A percentile compares a stretch with the other conserved stretches of the same genome.
phyloP scores from a whole-genome alignment of 2,329 filamentous ascomycete species.

The Aspergillus pseudoviridinutans region DNA sequence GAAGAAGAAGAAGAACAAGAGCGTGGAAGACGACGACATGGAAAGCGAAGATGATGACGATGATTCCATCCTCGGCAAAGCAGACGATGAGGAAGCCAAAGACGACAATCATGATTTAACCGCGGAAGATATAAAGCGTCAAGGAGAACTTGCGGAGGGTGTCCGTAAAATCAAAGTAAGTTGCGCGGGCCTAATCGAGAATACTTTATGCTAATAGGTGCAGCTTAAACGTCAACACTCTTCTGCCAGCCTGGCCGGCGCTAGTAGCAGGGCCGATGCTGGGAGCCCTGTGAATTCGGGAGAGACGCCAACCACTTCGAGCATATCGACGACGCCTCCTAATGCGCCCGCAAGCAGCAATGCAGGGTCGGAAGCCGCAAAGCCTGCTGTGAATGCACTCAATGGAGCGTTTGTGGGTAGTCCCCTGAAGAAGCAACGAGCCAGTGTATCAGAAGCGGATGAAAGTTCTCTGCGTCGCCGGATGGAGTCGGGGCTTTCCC shows the following conservation, averaged over 20 bases:
- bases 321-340: slow-evolving; percentile 36
- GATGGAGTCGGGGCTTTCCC: slow-evolving; percentile 37
- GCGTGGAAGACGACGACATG: slow-evolving; percentile 57
- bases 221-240: slow-evolving; percentile 66
- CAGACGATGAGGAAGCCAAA: slow-evolving; percentile 57
- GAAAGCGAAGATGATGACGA: slow-evolving; percentile 75
- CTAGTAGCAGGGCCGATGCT: slow-evolving; percentile 25
- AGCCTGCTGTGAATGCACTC: slow-evolving; percentile 19
- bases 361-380: slow-evolving; percentile 18
- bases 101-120: slow-evolving; percentile 49
- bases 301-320: slow-evolving; percentile 30
- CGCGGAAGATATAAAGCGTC: slow-evolving; percentile 57
- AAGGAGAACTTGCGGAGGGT: slow-evolving; percentile 60
- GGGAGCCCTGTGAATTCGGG: slow-evolving; percentile 37
- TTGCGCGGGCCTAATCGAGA: background rate
- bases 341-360: slow-evolving; percentile 16
- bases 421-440: slow-evolving; percentile 46
- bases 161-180: slow-evolving; percentile 62
- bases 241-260: slow-evolving; percentile 50
- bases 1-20: slow-evolving; percentile 55
- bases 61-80: slow-evolving; percentile 56
- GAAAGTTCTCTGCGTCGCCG: slow-evolving; percentile 38
- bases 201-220: slow-evolving; percentile 8
- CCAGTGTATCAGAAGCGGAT: slow-evolving; percentile 42
- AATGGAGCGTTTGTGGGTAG: slow-evolving; percentile 41